Evolutionary conservation across 1,284 basidiomycete species (phyloP).

Genomic region (Mycosarcoma mackinlayi): DNA sequence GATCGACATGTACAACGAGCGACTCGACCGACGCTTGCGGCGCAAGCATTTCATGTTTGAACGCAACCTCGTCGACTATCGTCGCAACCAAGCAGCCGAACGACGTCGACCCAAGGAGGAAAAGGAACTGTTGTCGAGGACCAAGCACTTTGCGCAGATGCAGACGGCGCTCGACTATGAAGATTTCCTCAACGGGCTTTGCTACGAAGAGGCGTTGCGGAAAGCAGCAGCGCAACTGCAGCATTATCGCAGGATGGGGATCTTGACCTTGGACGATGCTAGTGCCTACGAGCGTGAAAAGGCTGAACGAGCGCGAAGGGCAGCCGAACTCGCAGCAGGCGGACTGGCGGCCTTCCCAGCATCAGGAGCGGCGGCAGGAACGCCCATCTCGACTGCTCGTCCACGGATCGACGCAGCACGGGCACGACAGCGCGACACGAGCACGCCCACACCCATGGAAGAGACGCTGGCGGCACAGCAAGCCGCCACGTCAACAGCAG

Average conservation of each 20-base stretch:
- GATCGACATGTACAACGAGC: conserved; percentile 90
- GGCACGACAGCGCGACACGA: conserved; percentile 53
- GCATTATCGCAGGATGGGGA: conserved; percentile 62
- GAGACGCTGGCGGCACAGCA: conserved; percentile 16
- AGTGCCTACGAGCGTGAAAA: conserved; percentile 62
- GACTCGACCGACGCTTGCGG: conserved; percentile 87
- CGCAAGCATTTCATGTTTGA: conserved; percentile 93
- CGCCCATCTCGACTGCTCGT: conserved; percentile 34
- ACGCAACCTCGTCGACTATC: conserved; percentile 86
- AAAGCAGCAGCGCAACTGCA: conserved; percentile 62
- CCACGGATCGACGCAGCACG: conserved; percentile 44
- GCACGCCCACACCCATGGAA: conserved; percentile 45
- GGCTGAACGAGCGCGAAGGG: conserved; percentile 59
- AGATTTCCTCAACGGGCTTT: conserved; percentile 84
- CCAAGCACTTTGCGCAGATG: conserved; percentile 90
- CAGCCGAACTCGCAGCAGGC: conserved; percentile 61
- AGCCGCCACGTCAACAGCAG: conserved; percentile 9
- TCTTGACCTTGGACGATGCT: conserved; percentile 63
- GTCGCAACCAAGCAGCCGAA: conserved; percentile 86
- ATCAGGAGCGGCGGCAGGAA: conserved; percentile 42
- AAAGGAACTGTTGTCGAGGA: conserved; percentile 85
- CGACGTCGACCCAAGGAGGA: conserved; percentile 91
- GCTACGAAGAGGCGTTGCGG: conserved; percentile 70
- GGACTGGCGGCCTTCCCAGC: conserved; percentile 58
- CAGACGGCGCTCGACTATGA: conserved; percentile 95